Conservation (phyloP, 768 basidiomycete species). For the Panaeolus cyanescens region DNA sequence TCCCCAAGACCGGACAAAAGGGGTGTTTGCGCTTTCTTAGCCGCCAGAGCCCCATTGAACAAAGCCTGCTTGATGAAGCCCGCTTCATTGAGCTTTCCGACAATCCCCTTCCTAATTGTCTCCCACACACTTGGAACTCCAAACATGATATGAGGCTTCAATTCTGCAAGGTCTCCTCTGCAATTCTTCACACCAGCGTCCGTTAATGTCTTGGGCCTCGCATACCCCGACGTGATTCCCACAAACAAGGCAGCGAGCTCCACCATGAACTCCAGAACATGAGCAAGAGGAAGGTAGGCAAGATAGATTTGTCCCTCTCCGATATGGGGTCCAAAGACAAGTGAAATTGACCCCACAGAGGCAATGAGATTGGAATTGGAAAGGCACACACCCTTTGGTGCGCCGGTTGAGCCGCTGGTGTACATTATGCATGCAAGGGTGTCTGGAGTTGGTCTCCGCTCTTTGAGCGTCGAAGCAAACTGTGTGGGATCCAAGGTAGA, state of each 20-base stretch:
- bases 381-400: slow-evolving; percentile 87
- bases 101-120: slow-evolving; percentile 87
- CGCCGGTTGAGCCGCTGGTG: slow-evolving; percentile 80
- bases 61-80: slow-evolving; percentile 61
- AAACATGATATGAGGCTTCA: slow-evolving; percentile 78
- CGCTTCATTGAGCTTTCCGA: slow-evolving; percentile 64
- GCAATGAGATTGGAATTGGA: slow-evolving; percentile 80
- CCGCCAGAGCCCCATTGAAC: slow-evolving; percentile 68
- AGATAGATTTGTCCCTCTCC: slow-evolving; percentile 59
- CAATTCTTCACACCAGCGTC: slow-evolving; percentile 75
- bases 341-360: slow-evolving; percentile 69
- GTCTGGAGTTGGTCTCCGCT: slow-evolving; percentile 33
- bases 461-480: slow-evolving; percentile 29
- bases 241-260: slow-evolving; percentile 68
- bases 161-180: slow-evolving; percentile 73
- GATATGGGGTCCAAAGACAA: slow-evolving; percentile 59
- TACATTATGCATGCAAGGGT: slow-evolving; percentile 48
- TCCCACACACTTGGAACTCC: slow-evolving; percentile 94
- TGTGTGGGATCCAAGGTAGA: slow-evolving; percentile 30
- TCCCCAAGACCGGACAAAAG: slow-evolving; percentile 62
- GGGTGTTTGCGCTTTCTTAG: slow-evolving; percentile 68
- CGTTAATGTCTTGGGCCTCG: slow-evolving; percentile 85
- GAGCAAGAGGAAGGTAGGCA: slow-evolving; percentile 85
- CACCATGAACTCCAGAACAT: slow-evolving; percentile 89
- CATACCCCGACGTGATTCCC: slow-evolving; percentile 78